Base-by-base conservation (phyloP, 306 rosid genomes). In the Acacia crassicarpa region DNA sequence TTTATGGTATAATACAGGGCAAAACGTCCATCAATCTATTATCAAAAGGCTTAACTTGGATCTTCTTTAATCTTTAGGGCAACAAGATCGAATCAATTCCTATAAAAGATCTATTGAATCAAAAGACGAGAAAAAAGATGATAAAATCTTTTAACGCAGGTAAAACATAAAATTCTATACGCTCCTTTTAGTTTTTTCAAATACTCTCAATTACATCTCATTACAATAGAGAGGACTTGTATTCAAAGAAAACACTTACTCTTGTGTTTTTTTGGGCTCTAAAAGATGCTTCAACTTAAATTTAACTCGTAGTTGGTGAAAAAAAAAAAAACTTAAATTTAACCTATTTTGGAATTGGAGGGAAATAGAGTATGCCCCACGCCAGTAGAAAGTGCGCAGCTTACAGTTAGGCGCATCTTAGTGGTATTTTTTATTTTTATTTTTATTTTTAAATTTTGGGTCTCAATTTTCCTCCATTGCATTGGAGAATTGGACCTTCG, bases 321-420 rank as follows among this genome's bases (percentile, higher is more conserved):
- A 38, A 6, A 38, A 1, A 53, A 17, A 16, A 53, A 16, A 70
- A 69, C 74, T 69, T 41, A 13, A 43, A 70, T 44, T 13, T 71
- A 51, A 71, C 75, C 45, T 71, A 43, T n/a, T 71, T 23, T 5
- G 65, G 70, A 46, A 75, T 45, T 75, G 87, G 84, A 69, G 84
- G 84, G 81, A 80, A 84, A 75, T 58, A 46, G 4, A 23, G 56
- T 69, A 53, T 43, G 74, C 12, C 35, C 33, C 74, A 69, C 74
- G 19, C 51, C 30, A 68, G 33, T 4, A n/a, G 19, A 43, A 69
- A 69, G 82, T 38, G 84, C 82, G 84, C 79, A 81, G 38, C 27
- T 76, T 49, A 54, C 80, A 81, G 66, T 76, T 76, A 43, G 58
- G 83, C 78, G 78, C 82, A 87, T 58, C 40, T 70, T 81, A 77